Percentiles rank a stretch among this genome's conserved stretches.
These are phyloP conservation scores for Sphaerobolus stellatus DNA, from an alignment of 1,284 basidiomycete genomes.

Conservation along the genomic window DNA sequence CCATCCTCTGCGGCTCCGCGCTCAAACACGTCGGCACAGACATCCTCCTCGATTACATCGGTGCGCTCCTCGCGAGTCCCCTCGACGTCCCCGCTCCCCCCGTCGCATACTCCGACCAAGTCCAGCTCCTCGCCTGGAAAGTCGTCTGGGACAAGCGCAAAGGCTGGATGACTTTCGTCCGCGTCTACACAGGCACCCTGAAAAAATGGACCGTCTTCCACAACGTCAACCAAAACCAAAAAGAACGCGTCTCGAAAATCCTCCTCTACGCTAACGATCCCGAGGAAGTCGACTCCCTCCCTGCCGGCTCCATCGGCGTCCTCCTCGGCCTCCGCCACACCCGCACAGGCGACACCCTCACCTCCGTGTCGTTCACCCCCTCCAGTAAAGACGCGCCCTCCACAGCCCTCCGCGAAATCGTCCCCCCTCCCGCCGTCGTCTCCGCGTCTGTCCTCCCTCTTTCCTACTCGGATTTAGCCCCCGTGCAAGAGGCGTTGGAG, in stretches of 20 bases:
- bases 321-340: conserved; percentile 81
- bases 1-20: conserved; percentile 83
- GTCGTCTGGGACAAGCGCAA: conserved; percentile 81
- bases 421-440: conserved; percentile 73
- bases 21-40: conserved; percentile 81
- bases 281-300: conserved; percentile 79
- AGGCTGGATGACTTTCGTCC: conserved; percentile 90
- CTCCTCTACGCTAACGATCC: conserved; percentile 77
- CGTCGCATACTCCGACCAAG: conserved; percentile 13
- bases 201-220: conserved; percentile 62
- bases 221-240: conserved; percentile 67
- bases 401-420: conserved; percentile 61
- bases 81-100: conserved; percentile 46
- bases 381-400: conserved; percentile 16
- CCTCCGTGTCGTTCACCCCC: conserved; percentile 37
- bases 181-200: conserved; percentile 83
- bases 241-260: conserved; percentile 73
- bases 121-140: conserved; percentile 82
- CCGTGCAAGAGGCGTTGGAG: conserved; percentile 72
- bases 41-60: conserved; percentile 77
- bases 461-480: conserved; percentile 75
- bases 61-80: conserved; percentile 79
- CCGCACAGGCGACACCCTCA: conserved; percentile 84
- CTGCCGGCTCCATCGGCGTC: conserved; percentile 84
- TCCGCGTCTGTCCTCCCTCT: conserved; percentile 79